Evolutionary conservation across 192 early-diverging fungal genomes (phyloP).

Genomic region (Backusella liffmaniae): DNA sequence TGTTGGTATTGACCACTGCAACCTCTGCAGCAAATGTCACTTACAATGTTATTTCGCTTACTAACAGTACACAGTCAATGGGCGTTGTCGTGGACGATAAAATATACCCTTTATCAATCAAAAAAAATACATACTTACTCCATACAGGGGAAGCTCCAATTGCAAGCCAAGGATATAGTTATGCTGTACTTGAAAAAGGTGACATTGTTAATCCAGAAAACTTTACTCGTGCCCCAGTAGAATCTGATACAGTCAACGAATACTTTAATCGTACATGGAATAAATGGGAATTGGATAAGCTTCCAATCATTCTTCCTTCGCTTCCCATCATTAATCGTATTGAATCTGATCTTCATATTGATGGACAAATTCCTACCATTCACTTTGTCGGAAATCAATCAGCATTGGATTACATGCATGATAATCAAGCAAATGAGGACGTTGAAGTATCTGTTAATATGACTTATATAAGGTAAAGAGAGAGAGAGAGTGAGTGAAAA

Average conservation of each 20-base stretch:
- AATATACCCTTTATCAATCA: too few relatives aligned
- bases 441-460: not conserved
- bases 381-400: slow-evolving; percentile 7
- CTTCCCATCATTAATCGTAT: not conserved
- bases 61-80: too few relatives aligned
- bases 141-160: too few relatives aligned
- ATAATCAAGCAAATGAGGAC: not conserved
- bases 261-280: not conserved
- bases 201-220: not conserved
- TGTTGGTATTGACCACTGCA: too few relatives aligned
- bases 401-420: not conserved
- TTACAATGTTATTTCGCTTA: too few relatives aligned
- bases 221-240: not conserved
- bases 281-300: not conserved
- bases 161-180: not conserved
- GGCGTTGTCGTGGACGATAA: too few relatives aligned
- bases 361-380: slow-evolving; percentile 8
- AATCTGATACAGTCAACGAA: not conserved
- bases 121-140: too few relatives aligned
- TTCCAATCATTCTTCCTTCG: not conserved
- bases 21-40: too few relatives aligned
- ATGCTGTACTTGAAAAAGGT: not conserved
- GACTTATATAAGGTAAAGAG: slow-evolving; percentile 10
- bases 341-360: slow-evolving; percentile 3
- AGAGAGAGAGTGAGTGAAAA: too few relatives aligned